A percentile compares a stretch with the other conserved stretches of the same genome.
These are phyloP conservation scores for Cytospora piceicola DNA, from an alignment of 2,329 filamentous ascomycete genomes.

Conservation along the genomic window DNA sequence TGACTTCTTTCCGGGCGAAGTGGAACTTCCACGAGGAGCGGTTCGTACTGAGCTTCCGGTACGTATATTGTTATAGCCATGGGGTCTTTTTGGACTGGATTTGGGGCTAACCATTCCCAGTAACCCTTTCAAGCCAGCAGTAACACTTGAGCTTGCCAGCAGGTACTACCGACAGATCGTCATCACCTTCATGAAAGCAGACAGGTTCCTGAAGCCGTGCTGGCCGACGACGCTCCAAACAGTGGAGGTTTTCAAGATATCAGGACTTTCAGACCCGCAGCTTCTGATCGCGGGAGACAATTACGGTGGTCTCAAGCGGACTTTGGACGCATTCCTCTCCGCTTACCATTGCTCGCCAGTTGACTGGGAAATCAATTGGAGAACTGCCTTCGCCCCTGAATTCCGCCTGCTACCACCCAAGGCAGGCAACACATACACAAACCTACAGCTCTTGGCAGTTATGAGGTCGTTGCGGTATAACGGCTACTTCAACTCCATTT, in stretches of 20 bases:
- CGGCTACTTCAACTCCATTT: slow-evolving; percentile 62
- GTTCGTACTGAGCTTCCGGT: slow-evolving; percentile 60
- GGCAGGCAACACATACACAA: slow-evolving; percentile 47
- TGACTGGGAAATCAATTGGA: slow-evolving; percentile 57
- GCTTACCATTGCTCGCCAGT: slow-evolving; percentile 55
- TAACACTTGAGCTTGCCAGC: slow-evolving; percentile 53
- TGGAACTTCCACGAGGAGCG: slow-evolving; percentile 57
- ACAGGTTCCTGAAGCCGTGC: slow-evolving; percentile 60
- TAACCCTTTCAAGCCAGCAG: slow-evolving; percentile 39
- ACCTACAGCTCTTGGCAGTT: slow-evolving; percentile 59
- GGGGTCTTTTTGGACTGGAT: background rate
- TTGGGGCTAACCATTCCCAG: slow-evolving; percentile 29
- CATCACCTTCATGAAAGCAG: slow-evolving; percentile 56
- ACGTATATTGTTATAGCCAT: slow-evolving; percentile 4
- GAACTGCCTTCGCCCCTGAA: slow-evolving; percentile 52
- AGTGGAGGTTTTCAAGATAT: slow-evolving; percentile 55
- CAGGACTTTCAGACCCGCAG: slow-evolving; percentile 56
- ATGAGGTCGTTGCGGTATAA: slow-evolving; percentile 62
- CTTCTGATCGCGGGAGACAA: slow-evolving; percentile 58
- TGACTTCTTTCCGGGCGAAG: slow-evolving; percentile 56
- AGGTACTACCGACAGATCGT: slow-evolving; percentile 59
- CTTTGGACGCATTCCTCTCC: slow-evolving; percentile 58
- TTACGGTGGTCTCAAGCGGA: slow-evolving; percentile 58
- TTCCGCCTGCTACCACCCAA: slow-evolving; percentile 55
- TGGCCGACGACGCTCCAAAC: slow-evolving; percentile 62